Percentiles rank a stretch among this genome's conserved stretches.
Conservation (phyloP, 1,284 basidiomycete species). For the Flammula alnicola region DNA sequence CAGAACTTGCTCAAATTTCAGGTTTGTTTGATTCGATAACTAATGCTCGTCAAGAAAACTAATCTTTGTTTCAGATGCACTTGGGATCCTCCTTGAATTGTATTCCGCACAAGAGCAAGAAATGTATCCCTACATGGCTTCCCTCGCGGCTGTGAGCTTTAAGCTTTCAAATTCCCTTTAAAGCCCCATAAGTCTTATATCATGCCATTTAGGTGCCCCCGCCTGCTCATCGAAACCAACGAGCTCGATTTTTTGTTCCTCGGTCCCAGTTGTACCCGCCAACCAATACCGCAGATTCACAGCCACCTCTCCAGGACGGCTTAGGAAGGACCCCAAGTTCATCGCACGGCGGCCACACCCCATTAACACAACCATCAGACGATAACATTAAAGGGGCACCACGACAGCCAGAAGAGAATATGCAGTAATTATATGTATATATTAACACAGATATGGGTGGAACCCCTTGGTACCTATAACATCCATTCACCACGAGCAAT, state of each 20-base stretch:
- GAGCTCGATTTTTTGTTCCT: conserved; percentile 36
- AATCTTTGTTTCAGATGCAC: conserved; percentile 49
- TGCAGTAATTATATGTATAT: conserved; percentile 1
- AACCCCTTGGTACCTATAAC: conserved; percentile 10
- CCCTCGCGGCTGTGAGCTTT: conserved; percentile 53
- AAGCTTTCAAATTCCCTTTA: conserved; percentile 6
- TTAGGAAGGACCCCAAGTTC: conserved; percentile 60
- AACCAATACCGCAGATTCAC: conserved; percentile 19
- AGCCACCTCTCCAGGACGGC: conserved; percentile 33
- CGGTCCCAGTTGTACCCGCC: conserved; percentile 26
- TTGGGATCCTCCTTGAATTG: conserved; percentile 73
- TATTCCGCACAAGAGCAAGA: conserved; percentile 65
- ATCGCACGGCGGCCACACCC: conserved; percentile 58
- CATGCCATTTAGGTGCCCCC: conserved; percentile 45
- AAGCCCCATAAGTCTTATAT: neutral
- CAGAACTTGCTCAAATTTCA: conserved; percentile 59
- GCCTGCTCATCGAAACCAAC: conserved; percentile 36
- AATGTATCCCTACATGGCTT: conserved; percentile 53
- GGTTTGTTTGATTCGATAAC: conserved; percentile 46
- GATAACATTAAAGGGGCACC: conserved; percentile 11
- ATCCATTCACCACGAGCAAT: conserved; percentile 27
- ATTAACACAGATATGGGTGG: neutral
- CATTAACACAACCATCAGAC: conserved; percentile 38
- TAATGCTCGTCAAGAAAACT: conserved; percentile 9
- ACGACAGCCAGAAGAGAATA: conserved; percentile 6